Evolutionary conservation across 1,284 basidiomycete species (phyloP), one percentile per base, ranked within the genome.

Genomic region (Ceratorhiza oryzae-sativae): DNA sequence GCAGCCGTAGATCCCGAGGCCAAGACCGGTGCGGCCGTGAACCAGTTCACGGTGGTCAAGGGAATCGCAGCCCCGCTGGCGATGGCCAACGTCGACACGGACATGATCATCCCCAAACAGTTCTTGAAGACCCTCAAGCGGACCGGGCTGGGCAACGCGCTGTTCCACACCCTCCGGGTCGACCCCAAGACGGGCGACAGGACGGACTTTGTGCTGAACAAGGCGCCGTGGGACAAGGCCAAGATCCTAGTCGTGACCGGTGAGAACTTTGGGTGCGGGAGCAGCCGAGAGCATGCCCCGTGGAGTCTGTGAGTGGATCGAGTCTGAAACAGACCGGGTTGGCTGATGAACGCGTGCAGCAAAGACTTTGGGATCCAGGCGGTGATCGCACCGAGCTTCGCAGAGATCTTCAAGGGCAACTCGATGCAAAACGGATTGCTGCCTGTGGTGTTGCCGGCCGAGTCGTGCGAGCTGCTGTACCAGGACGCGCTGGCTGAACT

Each of bases 391-490:
- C 94, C 94, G 2, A 95, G 92, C 77, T 97, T 97, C 78, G 95
- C 93, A 45, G 96, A 98, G 77, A 98, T 98, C 78, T 97, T 97
- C 88, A 86, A 86, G 76, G 95, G 87, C 80, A 95, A 96, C 81
- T 88, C 91, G 75, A 94, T 96, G 91, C 96, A 97, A 82, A 97
- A 98, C 80, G 95, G 96, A 72, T 96, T 97, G 93, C 86, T 98
- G 53, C 94, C 95, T 18, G 85, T 98, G 65, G 81, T 84, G 8
- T 84, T 98, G 18, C 84, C 94, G n/a, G 86, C 89, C 76, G 89
- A 86, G 49, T 87, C 94, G 74, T 94, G 95, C 79, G 85, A 84
- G 65, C 84, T 84, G 42, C 84, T 98, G 71, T 91, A 92, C 62
- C 85, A 88, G 77, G 95, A 97, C 78, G 95, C 94, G 9, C 86